Evolutionary conservation across 768 basidiomycete genomes (phyloP).

Genomic region (Rhizopogon salebrosus): DNA sequence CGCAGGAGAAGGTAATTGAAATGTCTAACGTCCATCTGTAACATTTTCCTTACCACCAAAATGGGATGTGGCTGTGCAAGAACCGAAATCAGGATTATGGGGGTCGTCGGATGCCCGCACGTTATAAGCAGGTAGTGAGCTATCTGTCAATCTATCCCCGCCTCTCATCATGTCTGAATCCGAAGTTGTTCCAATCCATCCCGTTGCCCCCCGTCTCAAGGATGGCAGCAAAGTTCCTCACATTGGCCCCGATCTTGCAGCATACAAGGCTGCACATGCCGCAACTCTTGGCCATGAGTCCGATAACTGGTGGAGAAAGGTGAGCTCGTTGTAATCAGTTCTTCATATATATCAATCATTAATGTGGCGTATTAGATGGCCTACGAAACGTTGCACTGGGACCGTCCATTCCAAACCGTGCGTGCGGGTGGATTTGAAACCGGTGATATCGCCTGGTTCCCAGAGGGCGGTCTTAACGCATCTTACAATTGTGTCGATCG

Average conservation of each 20-base stretch:
- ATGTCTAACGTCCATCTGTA: no score
- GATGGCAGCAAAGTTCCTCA: slow-evolving; percentile 65
- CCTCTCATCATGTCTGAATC: slow-evolving; percentile 34
- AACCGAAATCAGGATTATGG: background rate
- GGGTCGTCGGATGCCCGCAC: background rate
- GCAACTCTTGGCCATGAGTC: slow-evolving; percentile 70
- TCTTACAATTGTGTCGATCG: slow-evolving; percentile 98
- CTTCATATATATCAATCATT: background rate
- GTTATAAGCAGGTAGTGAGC: slow-evolving; percentile 1
- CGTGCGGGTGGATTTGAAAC: slow-evolving; percentile 75
- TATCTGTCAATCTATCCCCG: background rate
- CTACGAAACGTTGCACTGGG: slow-evolving; percentile 75
- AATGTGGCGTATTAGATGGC: slow-evolving; percentile 45
- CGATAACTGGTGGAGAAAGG: slow-evolving; percentile 89
- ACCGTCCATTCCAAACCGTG: slow-evolving; percentile 85
- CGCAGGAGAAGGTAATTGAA: no score
- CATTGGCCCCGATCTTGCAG: slow-evolving; percentile 72
- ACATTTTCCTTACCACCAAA: background rate
- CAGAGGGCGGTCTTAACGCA: slow-evolving; percentile 87
- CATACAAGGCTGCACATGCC: slow-evolving; percentile 63
- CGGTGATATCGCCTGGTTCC: slow-evolving; percentile 95
- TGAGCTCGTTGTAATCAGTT: slow-evolving; percentile 18
- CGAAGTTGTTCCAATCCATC: slow-evolving; percentile 44
- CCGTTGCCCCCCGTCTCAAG: slow-evolving; percentile 71
- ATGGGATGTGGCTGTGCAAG: background rate